Evolutionary conservation across 805 yeast genomes (phyloP), one percentile per base, ranked within the genome.

Genomic region (Barnettozyma vustinii): DNA sequence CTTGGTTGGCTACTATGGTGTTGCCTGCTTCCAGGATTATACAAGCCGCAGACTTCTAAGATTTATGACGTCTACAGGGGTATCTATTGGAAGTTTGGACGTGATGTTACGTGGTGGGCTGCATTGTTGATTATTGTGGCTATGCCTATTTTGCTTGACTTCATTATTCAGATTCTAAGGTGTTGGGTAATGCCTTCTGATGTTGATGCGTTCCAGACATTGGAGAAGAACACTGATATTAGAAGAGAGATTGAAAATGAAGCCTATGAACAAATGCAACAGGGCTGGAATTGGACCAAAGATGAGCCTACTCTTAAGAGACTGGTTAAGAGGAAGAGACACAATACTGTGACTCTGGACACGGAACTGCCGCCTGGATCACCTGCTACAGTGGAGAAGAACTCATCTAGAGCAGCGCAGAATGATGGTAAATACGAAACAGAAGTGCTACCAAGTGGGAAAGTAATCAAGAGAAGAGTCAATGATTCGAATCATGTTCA

Each of bases 1-100:
- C 80, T 83, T 21, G 99, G 98, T 1, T 94, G 95, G 83, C 68
- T 86, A 8, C 57, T 83, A 12, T 94, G 97, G 97, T 82, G 87
- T 63, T 73, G 86, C 48, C 64, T 90, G 26, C 76, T 92, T 42
- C 87, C 91, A 61, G 76, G 74, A 4, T 67, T 91, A n/a, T 84
- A 87, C 63, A 70, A 67, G 66, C 59, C 66, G 61, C 56, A 77
- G 68, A 61, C 77, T 61, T 46, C 73, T 74, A 32, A 79, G 47
- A 86, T 87, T 13, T 90, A 79, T 65, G 87, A 78, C 63, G 97
- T 87, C 2, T 71, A 73, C 8, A 73, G 77, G 52, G 96, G 94
- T 2, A 71, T 94, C 43, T 72, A 75, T 50, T 66, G 81, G 44
- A 80, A 80, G 45, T 89, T 88, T 69, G 98, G 98, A 20, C 66